Evolutionary conservation across 2,329 filamentous ascomycete species (phyloP).

Genomic region (Metarhizium album): DNA sequence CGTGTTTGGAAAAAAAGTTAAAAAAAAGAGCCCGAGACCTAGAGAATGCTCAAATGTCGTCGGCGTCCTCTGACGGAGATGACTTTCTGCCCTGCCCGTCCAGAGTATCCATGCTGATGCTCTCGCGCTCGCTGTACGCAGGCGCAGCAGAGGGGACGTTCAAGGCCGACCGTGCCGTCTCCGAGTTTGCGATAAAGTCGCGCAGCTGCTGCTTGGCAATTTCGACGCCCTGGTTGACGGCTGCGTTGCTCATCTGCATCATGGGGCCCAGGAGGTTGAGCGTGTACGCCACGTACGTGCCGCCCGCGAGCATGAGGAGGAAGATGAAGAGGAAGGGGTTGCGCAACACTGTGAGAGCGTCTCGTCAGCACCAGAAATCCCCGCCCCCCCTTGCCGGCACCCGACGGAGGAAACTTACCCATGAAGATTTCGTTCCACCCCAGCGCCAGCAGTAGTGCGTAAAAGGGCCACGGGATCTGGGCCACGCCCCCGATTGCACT

Average conservation of each 20-base stretch:
- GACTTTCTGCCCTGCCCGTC: constrained; percentile 47
- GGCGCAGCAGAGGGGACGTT: constrained; percentile 47
- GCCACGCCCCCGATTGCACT: constrained; percentile 92
- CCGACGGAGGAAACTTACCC: constrained; percentile 45
- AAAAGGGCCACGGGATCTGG: constrained; percentile 92
- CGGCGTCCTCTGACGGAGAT: constrained; percentile 37
- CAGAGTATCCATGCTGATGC: constrained; percentile 48
- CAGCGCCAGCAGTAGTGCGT: constrained; percentile 73
- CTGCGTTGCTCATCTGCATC: constrained; percentile 87
- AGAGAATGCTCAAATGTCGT: constrained; percentile 38
- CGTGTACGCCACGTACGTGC: constrained; percentile 80
- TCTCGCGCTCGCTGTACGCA: constrained; percentile 28
- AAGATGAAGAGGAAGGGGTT: constrained; percentile 92
- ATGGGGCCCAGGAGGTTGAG: constrained; percentile 95
- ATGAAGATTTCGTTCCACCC: constrained; percentile 99
- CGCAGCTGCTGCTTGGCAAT: constrained; percentile 86
- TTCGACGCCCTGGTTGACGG: constrained; percentile 73
- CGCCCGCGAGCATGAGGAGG: constrained; percentile 63
- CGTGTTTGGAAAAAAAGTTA: too few relatives aligned
- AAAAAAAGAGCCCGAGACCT: background rate
- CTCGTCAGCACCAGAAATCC: background rate
- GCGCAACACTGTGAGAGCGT: constrained; percentile 60
- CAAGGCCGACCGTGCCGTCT: constrained; percentile 73
- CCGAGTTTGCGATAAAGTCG: constrained; percentile 81
- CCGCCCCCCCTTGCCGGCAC: background rate